These are phyloP conservation scores for Esteya vermicola DNA, from an alignment of 2,329 filamentous ascomycete genomes.

Conservation along the genomic window DNA sequence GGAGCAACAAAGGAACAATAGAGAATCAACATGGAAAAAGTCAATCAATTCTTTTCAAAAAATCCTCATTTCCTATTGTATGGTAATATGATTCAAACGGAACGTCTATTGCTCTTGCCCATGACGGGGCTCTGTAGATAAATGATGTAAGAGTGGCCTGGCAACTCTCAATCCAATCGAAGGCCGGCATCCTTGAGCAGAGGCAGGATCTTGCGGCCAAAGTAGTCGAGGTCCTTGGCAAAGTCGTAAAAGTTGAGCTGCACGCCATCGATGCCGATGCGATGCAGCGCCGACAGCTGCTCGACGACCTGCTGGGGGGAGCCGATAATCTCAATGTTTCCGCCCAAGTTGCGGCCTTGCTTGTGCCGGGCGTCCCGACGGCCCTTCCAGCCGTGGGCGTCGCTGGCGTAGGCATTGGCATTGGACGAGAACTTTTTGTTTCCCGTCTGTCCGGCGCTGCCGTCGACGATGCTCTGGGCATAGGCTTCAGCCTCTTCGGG, in stretches of 20 bases:
- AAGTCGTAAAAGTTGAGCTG: neutral
- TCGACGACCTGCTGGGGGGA: neutral
- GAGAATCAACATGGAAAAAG: no score
- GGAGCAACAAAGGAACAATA: no score
- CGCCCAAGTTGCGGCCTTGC: constrained; percentile 8
- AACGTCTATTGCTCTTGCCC: no score
- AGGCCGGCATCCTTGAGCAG: neutral
- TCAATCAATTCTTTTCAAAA: no score
- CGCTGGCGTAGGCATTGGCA: constrained; percentile 10
- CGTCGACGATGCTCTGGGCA: constrained; percentile 8
- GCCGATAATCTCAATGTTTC: neutral
- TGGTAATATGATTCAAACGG: no score
- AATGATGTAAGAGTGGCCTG: no score
- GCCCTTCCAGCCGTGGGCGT: constrained; percentile 13
- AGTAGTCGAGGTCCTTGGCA: neutral
- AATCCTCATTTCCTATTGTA: no score
- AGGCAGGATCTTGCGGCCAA: neutral
- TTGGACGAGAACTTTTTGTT: no score
- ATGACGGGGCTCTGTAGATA: no score
- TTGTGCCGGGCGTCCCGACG: constrained; percentile 10
- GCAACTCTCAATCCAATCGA: no score
- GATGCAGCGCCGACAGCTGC: neutral
- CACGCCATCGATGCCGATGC: neutral
- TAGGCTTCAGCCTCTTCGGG: constrained; percentile 12
- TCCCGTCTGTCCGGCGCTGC: neutral